Evolutionary conservation across 371 early-diverging fungal genomes (phyloP).

Genomic region (Funneliformis caledonium): DNA sequence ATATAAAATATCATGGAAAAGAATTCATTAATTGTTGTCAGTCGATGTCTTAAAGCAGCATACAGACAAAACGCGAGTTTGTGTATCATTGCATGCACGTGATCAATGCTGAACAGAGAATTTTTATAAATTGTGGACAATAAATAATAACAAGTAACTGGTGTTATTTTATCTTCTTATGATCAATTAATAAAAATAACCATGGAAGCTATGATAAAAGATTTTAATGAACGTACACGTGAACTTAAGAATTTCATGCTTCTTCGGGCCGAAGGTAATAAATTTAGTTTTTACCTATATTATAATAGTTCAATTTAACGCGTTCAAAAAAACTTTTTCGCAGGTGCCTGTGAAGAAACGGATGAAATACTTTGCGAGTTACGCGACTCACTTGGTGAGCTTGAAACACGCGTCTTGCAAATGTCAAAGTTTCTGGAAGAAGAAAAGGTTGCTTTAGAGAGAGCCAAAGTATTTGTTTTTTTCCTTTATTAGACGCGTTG

Average conservation of each 20-base stretch:
- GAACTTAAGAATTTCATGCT: constrained; percentile 23
- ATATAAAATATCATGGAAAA: no score
- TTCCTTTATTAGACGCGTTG: not conserved
- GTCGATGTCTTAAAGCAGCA: no score
- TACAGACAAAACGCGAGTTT: no score
- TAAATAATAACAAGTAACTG: no score
- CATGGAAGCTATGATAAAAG: constrained; percentile 28
- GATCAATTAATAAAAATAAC: not conserved
- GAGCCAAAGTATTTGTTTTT: not conserved
- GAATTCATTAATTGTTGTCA: no score
- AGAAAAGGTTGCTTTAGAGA: constrained; percentile 21
- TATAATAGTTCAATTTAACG: not conserved
- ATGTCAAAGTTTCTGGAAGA: constrained; percentile 30
- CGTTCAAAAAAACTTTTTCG: not conserved
- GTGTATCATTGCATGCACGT: no score
- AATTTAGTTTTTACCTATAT: not conserved
- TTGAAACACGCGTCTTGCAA: constrained; percentile 26
- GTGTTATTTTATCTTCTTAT: no score
- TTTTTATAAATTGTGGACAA: no score
- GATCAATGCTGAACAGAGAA: no score
- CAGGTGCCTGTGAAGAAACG: not conserved
- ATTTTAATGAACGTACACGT: constrained; percentile 16
- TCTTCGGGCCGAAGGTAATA: constrained; percentile 20
- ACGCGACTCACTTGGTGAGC: not conserved
- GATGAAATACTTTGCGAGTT: constrained; percentile 1